These are phyloP conservation scores for Ogataea angusta DNA, from an alignment of 805 yeast species.

Conservation along the genomic window DNA sequence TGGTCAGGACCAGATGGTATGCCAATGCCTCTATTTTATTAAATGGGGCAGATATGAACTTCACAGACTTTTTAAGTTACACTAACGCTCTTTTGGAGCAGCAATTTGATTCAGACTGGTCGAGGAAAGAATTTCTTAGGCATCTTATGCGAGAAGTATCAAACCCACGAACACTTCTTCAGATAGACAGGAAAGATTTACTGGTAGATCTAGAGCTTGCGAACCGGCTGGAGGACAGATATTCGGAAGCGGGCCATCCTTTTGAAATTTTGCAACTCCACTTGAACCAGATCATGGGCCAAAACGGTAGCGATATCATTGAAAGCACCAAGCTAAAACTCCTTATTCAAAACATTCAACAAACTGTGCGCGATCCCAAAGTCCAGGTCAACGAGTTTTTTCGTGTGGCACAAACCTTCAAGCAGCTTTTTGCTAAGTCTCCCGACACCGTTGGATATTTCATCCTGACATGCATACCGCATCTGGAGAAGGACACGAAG, in stretches of 20 bases:
- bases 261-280: conserved; percentile 1
- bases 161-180: conserved; percentile 8
- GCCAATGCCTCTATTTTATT: conserved; percentile 12
- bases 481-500: neutral
- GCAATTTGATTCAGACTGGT: conserved; percentile 12
- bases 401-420: neutral
- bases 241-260: neutral
- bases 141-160: conserved; percentile 1
- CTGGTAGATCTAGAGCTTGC: conserved; percentile 6
- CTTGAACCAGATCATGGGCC: conserved; percentile 1
- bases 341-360: neutral
- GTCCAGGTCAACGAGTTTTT: neutral
- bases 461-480: neutral
- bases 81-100: conserved; percentile 5
- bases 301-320: neutral
- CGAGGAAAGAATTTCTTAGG: conserved; percentile 12
- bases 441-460: neutral
- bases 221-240: conserved; percentile 8
- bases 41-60: conserved; percentile 1
- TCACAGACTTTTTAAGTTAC: conserved; percentile 7
- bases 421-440: neutral
- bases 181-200: conserved; percentile 4
- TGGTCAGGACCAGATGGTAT: conserved; percentile 13
- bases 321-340: conserved; percentile 4
- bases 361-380: neutral